Base-by-base conservation (phyloP, 2,329 filamentous ascomycete species). In the Akanthomyces lecanii region DNA sequence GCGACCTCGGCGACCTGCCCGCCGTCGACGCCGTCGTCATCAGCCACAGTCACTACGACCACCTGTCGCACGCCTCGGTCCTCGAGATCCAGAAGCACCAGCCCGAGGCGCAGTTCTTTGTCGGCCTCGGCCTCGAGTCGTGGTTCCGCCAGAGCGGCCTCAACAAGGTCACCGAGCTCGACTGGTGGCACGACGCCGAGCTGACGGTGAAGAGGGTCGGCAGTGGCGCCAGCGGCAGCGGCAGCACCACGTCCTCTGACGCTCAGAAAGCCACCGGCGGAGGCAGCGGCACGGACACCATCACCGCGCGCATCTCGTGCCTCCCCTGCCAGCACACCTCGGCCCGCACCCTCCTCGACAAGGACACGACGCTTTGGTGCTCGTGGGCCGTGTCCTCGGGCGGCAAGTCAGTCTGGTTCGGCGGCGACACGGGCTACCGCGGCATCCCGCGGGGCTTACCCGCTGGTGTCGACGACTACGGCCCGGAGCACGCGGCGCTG, bases 41-140 rank as follows among this genome's bases (percentile, higher is more conserved):
- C 68, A 91, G 88, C 21, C 93, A 97, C 76, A 92, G 88, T 69
- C 94, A 97, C 77, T 97, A 97, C 74, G 94, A 97, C 75, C 94
- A 97, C 72, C 80, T 98, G 14, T 94, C 90, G 1, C 86, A 92
- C 69, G 83, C 86, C 0, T 92, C 89, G 0, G 84, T 96, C 25
- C 81, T 84, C 65, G 85, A 91, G 69, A 83, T 97, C 60, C 81
- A 86, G 61, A 82, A 85, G 67, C 80, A 83, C 59, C 87, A 95
- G 70, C 92, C 92, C 0, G 82, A 89, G 16, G 92, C 86, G 47
- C 91, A 96, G 67, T 97, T 95, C 77, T 95, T 97, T 66, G 92
- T 92, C 25, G 91, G 92, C 0, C 76, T 97, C 4, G 92, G 92
- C 2, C 85, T 96, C 63, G 90, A 90, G 74, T 79, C 83, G 54